Evolutionary conservation across 2,329 filamentous ascomycete genomes (phyloP).

Genomic region (Thelonectria blattea): DNA sequence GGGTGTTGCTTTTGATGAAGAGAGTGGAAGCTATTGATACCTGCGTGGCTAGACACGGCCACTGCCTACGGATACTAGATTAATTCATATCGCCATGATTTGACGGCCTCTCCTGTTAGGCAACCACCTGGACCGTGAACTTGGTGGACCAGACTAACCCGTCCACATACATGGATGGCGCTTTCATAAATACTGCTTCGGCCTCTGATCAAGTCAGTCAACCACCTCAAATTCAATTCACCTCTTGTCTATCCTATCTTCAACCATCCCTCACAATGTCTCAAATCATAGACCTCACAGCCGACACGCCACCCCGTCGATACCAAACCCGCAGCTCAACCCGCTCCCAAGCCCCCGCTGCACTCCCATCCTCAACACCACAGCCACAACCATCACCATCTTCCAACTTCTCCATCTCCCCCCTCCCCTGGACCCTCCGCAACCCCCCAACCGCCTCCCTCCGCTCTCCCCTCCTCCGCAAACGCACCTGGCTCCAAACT

Average conservation of each 20-base stretch:
- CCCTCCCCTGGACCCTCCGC: constrained; percentile 7
- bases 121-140: constrained; percentile 16
- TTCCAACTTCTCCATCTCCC: not conserved
- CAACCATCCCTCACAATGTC: not conserved
- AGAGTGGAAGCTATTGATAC: not conserved
- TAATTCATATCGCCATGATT: not conserved
- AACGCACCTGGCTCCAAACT: constrained; percentile 20
- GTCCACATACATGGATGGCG: not conserved
- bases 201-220: not conserved
- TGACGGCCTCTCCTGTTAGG: not conserved
- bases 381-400: not conserved
- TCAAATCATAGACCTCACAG: constrained; percentile 15
- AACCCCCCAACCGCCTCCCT: not conserved
- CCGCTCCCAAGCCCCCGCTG: not conserved
- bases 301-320: constrained; percentile 9
- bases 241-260: not conserved
- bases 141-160: not conserved
- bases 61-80: not conserved
- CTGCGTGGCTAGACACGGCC: not conserved
- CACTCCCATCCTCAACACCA: not conserved
- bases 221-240: not conserved
- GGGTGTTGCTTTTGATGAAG: not conserved
- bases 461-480: not conserved
- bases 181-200: constrained; percentile 1
- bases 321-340: constrained; percentile 13